Conservation (phyloP, 2,329 filamentous ascomycete species). For the Fusarium anguioides region DNA sequence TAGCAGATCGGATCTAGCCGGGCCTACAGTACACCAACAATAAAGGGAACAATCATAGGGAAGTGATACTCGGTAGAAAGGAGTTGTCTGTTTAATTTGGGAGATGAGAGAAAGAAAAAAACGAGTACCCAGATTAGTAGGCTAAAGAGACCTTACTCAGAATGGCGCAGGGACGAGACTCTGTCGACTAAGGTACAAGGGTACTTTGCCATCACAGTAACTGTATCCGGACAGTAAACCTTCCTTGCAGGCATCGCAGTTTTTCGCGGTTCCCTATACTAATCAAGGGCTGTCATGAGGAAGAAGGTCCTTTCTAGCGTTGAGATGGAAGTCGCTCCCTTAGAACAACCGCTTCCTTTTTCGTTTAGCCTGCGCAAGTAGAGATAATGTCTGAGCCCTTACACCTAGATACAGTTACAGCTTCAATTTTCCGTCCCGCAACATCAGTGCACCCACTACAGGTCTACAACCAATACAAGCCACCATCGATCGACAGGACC, state of each 20-base stretch:
- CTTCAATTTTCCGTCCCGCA: not conserved
- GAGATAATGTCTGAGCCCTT: not conserved
- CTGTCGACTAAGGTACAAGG: too few relatives aligned
- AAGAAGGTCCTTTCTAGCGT: too few relatives aligned
- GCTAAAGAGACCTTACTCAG: not conserved
- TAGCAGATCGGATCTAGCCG: not conserved
- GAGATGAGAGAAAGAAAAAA: not conserved
- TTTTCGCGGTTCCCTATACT: too few relatives aligned
- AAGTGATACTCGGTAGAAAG: not conserved
- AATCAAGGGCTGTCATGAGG: too few relatives aligned
- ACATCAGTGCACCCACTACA: too few relatives aligned
- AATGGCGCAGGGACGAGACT: not conserved
- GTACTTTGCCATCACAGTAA: not conserved
- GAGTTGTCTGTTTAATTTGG: not conserved
- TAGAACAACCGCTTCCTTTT: not conserved
- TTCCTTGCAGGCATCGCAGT: not conserved
- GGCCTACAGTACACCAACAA: not conserved
- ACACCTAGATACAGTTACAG: not conserved
- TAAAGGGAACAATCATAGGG: not conserved
- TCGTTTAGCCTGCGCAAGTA: not conserved
- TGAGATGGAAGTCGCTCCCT: not conserved
- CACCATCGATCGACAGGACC: conserved; percentile 1
- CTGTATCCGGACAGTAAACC: not conserved
- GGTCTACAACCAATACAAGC: not conserved
- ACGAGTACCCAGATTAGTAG: too few relatives aligned